phyloP scores from a whole-genome alignment of 108 stramenopile species.

The Bacterosira constricta region DNA sequence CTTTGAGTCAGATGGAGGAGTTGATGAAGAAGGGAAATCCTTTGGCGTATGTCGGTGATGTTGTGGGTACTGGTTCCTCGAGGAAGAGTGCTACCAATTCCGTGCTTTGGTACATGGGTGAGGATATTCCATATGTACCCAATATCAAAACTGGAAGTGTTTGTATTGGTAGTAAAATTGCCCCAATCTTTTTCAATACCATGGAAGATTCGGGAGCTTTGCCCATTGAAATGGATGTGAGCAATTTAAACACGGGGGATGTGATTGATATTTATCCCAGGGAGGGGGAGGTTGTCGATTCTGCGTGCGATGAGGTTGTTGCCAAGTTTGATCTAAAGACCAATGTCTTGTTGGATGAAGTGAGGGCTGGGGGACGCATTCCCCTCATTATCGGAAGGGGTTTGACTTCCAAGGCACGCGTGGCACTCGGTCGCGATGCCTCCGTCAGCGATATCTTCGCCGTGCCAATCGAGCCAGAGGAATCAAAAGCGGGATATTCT shows the following conservation, averaged over 20 bases:
- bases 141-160: slow-evolving; percentile 91
- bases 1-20: slow-evolving; percentile 76
- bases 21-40: slow-evolving; percentile 87
- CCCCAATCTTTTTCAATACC: slow-evolving; percentile 97
- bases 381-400: slow-evolving; percentile 95
- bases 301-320: slow-evolving; percentile 83
- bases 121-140: slow-evolving; percentile 94
- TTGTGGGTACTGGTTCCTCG: slow-evolving; percentile 94
- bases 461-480: slow-evolving; percentile 71
- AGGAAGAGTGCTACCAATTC: slow-evolving; percentile 96
- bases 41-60: slow-evolving; percentile 95
- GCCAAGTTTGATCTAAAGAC: slow-evolving; percentile 90
- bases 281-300: slow-evolving; percentile 79
- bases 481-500: slow-evolving; percentile 83
- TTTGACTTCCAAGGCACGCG: slow-evolving; percentile 89
- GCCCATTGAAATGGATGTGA: slow-evolving; percentile 93
- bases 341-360: slow-evolving; percentile 91
- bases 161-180: slow-evolving; percentile 94
- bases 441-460: slow-evolving; percentile 78
- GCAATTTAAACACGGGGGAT: slow-evolving; percentile 88
- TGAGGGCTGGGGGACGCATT: slow-evolving; percentile 94
- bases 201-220: slow-evolving; percentile 97
- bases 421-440: slow-evolving; percentile 74
- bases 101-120: slow-evolving; percentile 95
- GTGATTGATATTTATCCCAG: slow-evolving; percentile 93